Evolutionary conservation across 2,329 filamentous ascomycete genomes (phyloP).

Genomic region (Leptographium galeiforme): DNA sequence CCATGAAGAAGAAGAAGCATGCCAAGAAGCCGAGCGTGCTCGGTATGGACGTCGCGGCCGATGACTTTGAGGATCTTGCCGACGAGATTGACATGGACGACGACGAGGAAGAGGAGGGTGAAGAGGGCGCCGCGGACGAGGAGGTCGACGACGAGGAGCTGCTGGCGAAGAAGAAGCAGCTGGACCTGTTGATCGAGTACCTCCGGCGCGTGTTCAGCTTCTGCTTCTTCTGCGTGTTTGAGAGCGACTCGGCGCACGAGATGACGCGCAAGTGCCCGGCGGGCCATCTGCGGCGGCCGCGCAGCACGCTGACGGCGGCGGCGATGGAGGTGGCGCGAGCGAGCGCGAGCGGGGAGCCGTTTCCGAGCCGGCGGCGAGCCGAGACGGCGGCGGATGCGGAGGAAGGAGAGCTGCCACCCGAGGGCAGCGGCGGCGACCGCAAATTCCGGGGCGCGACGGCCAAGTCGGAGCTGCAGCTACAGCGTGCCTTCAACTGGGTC

Average conservation of each 20-base stretch:
- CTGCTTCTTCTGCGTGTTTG: constrained; percentile 99
- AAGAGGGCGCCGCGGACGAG: constrained; percentile 65
- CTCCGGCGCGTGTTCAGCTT: constrained; percentile 94
- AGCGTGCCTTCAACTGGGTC: constrained; percentile 96
- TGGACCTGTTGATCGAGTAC: constrained; percentile 93
- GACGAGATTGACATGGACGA: constrained; percentile 50
- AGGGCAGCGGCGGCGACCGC: constrained; percentile 14
- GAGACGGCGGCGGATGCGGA: constrained; percentile 30
- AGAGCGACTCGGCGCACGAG: constrained; percentile 94
- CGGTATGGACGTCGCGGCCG: constrained; percentile 46
- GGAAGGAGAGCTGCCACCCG: constrained; percentile 48
- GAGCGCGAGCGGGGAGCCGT: constrained; percentile 68
- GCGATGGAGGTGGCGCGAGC: constrained; percentile 77
- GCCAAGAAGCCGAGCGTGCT: constrained; percentile 47
- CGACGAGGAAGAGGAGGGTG: constrained; percentile 65
- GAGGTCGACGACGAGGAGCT: constrained; percentile 85
- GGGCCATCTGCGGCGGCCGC: constrained; percentile 85
- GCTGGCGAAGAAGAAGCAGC: constrained; percentile 85
- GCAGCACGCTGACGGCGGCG: constrained; percentile 68
- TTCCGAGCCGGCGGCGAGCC: constrained; percentile 69
- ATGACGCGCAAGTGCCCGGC: constrained; percentile 91
- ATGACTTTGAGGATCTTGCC: constrained; percentile 53
- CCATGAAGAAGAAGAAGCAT: constrained; percentile 31
- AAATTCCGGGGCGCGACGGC: constrained; percentile 55
- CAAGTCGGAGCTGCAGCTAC: constrained; percentile 82